These are phyloP conservation scores for Penicillium aurantiogriseum DNA, from an alignment of 2,329 filamentous ascomycete genomes.

Conservation along the genomic window DNA sequence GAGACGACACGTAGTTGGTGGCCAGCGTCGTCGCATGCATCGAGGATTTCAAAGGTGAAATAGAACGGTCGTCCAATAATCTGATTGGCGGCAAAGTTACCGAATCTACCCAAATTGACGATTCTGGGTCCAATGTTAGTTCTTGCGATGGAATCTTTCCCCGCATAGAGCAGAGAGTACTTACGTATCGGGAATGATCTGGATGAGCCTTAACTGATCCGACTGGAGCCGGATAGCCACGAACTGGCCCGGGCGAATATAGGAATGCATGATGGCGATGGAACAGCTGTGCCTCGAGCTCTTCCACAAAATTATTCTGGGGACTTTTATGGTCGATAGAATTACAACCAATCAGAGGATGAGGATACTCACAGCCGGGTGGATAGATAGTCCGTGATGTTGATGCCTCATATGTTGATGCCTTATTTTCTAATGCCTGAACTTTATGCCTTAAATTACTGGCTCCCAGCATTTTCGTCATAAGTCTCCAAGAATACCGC, in stretches of 20 bases:
- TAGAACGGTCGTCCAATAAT: constrained; percentile 89
- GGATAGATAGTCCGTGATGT: constrained; percentile 1
- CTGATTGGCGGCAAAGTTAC: constrained; percentile 82
- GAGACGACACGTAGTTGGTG: constrained; percentile 72
- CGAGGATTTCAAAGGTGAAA: constrained; percentile 84
- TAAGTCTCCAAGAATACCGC: not conserved
- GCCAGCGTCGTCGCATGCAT: constrained; percentile 64
- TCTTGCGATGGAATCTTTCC: constrained; percentile 12
- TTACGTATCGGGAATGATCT: constrained; percentile 64
- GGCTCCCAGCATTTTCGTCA: not conserved
- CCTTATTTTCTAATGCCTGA: not conserved
- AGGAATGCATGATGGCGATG: constrained; percentile 41
- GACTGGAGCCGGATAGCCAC: constrained; percentile 49
- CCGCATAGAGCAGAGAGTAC: constrained; percentile 35
- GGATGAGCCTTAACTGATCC: constrained; percentile 56
- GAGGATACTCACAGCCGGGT: constrained; percentile 1
- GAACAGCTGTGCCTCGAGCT: constrained; percentile 3
- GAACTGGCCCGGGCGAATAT: constrained; percentile 38
- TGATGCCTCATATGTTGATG: not conserved
- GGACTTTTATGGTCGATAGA: constrained; percentile 8
- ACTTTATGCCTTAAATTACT: not conserved
- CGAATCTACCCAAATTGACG: constrained; percentile 89
- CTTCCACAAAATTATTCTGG: constrained; percentile 18
- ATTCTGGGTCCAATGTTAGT: constrained; percentile 54
- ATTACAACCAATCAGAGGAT: constrained; percentile 14